Base-by-base conservation (phyloP, 805 yeast genomes). In the Metahyphopichia silvanorum region DNA sequence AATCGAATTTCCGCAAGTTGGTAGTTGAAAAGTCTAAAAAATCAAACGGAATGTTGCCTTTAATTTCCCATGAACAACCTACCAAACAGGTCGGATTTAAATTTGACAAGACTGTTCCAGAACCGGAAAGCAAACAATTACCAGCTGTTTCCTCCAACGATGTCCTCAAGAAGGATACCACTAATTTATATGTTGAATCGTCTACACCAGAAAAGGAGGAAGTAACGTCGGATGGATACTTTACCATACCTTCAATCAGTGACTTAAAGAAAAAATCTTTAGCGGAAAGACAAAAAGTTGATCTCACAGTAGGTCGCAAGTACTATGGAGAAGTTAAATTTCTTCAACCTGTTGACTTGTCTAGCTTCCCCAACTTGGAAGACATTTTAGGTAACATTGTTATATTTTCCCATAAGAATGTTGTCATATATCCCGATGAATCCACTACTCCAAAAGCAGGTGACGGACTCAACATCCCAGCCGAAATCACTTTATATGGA, bases 401-500 rank as follows among this genome's bases (percentile, higher is more conserved):
- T 25, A 62, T 70, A 2, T 77, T 93, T 46, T 73, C 71, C 20
- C 65, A 73, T 20, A 77, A 76, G 45, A 63, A 76, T 10, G 79
- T 85, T 55, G 64, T 74, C 2, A 73, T 87, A 2, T 91, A 88
- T 57, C 95, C 95, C 1, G 80, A 82, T 34, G 76, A 72, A 14
- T 60, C 66, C 6, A 56, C 55, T 14, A 75, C 71, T 43, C 94
- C 95, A 8, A 59, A 65, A 27, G 50, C 56, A 18, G 96, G 96
- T 4, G 85, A 85, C 46, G 98, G 96, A 0, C 69, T 93, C 39
- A 91, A 91, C 51, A 70, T 85, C 20, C 80, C 83, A 5, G 84
- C 85, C 6, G 72, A 73, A 39, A 76, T 88, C 27, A 77, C 91
- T 2, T 58, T 88, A 32, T 86, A 82, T 45, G 80, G 82, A 10